Base-by-base conservation (phyloP, 169 alveolate species). In the Eimeria sp. region DNA sequence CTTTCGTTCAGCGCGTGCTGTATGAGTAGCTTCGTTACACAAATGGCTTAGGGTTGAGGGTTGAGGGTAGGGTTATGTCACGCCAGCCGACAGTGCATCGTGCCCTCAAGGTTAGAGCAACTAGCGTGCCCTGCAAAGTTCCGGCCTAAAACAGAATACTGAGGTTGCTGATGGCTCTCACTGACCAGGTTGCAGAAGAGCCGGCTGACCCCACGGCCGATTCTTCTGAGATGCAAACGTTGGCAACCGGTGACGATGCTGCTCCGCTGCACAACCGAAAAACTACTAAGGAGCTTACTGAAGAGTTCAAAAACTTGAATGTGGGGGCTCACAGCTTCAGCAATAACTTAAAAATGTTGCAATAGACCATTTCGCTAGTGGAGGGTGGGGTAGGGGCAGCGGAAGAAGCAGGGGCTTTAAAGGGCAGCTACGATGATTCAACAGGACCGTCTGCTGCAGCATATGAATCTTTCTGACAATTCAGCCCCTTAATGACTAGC, bases 231-330 rank as follows among this genome's bases (percentile, higher is more conserved):
- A 4, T 14, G 46, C 66, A 43, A 23, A 43, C 93, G 93, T 30
- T 37, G 54, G 8, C 82, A 43, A 30, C 58, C n/a, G 46, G 56
- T 43, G 93, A 87, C 52, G 82, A 60, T n/a, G 83, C 30, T 16
- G 64, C 93, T 64, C 54, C 80, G 16, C 49, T 64, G 68, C 64
- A 43, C 46, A 68, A 87, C 37, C 66, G 93, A 52, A 87, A 87
- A 54, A 87, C 93, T 64, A 87, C 93, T 0, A 6, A 64, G 83
- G 93, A 87, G 78, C 93, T 87, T 25, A 87, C 82, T 25, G 93
- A 87, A 46, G 93, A 87, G n/a, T 87, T 87, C 83, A 87, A 87
- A 87, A 52, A 87, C 56, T 64, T 87, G 56, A 87, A 87, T 87
- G 93, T 87, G 74, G 43, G 90, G 60, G n/a, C 23, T 27, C 43